Evolutionary conservation across 768 basidiomycete genomes (phyloP), one percentile per base, ranked within the genome.

Genomic region (Solioccasus polychromus): DNA sequence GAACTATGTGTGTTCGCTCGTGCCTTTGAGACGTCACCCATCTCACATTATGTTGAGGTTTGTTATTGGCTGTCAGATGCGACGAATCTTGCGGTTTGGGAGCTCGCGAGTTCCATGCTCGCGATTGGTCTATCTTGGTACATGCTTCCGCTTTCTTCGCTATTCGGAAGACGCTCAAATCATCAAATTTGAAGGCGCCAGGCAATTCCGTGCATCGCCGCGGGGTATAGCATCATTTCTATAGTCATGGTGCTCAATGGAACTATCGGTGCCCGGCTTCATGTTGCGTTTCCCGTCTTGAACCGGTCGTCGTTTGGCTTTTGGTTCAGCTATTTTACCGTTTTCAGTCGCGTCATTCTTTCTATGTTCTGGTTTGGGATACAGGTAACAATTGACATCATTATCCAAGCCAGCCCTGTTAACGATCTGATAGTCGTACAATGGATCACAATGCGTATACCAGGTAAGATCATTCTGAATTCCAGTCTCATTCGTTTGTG

Each of bases 251-350:
- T 89, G 2, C 68, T 87, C 38, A 92, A 90, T 57, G 90, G 90
- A 39, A 82, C 84, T 5, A 75, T 80, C 22, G 88, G 90, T 20
- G 85, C 89, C 20, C 78, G 85, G 17, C 74, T 89, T 35, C 88
- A 88, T 53, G 69, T 92, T 20, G 78, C 85, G 0, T 91, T 91
- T 60, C 75, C 77, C 0, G 76, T 92, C 39, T 71, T 91, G n/a
- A 88, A 85, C 54, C 75, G 91, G 14, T 89, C 89, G 0, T 89
- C 86, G 1, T 88, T 92, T 55, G 91, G 91, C 1, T 92, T 91
- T 68, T 92, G 85, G 81, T 77, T 92, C 53, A 87, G 86, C 59
- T 92, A 91, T 67, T 92, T 92, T 63, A 82, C 79, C 47, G 85
- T 93, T 36, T 61, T 92, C 47, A 88, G 85, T 53, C 79, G 89